Evolutionary conservation across 768 basidiomycete species (phyloP).

Genomic region (Panaeolus cyanescens): DNA sequence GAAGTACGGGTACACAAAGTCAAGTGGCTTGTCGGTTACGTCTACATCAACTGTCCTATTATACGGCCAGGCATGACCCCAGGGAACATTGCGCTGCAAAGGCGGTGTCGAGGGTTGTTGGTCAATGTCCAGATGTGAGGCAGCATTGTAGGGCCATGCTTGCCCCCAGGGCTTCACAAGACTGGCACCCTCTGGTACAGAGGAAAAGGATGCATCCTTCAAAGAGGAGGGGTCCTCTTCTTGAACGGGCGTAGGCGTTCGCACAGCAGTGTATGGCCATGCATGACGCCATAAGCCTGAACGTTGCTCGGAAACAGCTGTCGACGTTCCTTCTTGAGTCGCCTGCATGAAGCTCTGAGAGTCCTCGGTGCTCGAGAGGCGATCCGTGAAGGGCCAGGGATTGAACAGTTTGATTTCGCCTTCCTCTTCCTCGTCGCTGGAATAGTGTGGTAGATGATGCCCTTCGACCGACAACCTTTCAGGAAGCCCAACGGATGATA

Average conservation of each 20-base stretch:
- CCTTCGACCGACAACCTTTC: conserved; percentile 10
- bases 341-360: too few relatives aligned
- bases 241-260: not conserved
- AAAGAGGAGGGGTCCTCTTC: not conserved
- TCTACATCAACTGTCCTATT: not conserved
- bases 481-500: conserved; percentile 20
- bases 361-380: not conserved
- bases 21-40: too few relatives aligned
- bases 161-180: conserved; percentile 19
- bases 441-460: not conserved
- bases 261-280: conserved; percentile 29
- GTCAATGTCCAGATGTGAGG: not conserved
- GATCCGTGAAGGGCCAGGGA: not conserved
- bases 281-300: conserved; percentile 25
- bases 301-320: not conserved
- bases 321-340: not conserved
- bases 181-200: not conserved
- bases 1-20: too few relatives aligned
- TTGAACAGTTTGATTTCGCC: not conserved
- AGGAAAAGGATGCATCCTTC: not conserved
- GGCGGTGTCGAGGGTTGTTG: not conserved
- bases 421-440: conserved; percentile 3
- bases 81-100: not conserved
- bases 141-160: conserved; percentile 23
- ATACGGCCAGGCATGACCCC: conserved; percentile 22